Evolutionary conservation across 179 eudicot genomes (phyloP).

Genomic region (Patellifolia procumbens): DNA sequence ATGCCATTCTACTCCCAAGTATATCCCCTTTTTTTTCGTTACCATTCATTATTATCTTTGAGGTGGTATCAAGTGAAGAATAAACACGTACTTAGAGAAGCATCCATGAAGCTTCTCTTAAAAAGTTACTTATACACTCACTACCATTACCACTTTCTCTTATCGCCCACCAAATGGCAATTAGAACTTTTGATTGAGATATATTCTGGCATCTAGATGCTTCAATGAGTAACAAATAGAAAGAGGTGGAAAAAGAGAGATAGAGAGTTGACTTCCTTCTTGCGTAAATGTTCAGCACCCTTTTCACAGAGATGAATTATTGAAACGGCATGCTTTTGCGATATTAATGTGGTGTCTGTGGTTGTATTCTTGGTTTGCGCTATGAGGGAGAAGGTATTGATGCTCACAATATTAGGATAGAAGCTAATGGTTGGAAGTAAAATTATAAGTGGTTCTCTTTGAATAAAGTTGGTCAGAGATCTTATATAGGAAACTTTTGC

Average conservation of each 20-base stretch:
- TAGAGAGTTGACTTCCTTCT: background rate
- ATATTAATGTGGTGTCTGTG: constrained; percentile 1
- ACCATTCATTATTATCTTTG: too few relatives aligned
- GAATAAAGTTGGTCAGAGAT: background rate
- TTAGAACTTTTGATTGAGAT: background rate
- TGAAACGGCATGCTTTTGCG: background rate
- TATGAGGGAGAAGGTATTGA: background rate
- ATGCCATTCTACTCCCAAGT: too few relatives aligned
- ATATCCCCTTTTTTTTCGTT: too few relatives aligned
- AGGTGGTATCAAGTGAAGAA: too few relatives aligned
- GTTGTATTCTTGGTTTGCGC: background rate
- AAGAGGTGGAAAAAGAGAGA: background rate
- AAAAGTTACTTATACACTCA: too few relatives aligned
- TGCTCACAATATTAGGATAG: background rate
- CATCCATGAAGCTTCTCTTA: too few relatives aligned
- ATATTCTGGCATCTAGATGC: background rate
- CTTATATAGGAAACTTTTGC: background rate
- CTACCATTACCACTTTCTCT: too few relatives aligned
- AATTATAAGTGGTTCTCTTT: too few relatives aligned
- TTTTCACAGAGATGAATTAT: background rate
- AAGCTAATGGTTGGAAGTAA: too few relatives aligned
- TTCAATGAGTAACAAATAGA: background rate
- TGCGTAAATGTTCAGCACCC: background rate
- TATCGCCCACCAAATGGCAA: too few relatives aligned
- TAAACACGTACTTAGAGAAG: too few relatives aligned